phyloP scores from a whole-genome alignment of 441 rosid genomes.

The Mallotus repandus region DNA sequence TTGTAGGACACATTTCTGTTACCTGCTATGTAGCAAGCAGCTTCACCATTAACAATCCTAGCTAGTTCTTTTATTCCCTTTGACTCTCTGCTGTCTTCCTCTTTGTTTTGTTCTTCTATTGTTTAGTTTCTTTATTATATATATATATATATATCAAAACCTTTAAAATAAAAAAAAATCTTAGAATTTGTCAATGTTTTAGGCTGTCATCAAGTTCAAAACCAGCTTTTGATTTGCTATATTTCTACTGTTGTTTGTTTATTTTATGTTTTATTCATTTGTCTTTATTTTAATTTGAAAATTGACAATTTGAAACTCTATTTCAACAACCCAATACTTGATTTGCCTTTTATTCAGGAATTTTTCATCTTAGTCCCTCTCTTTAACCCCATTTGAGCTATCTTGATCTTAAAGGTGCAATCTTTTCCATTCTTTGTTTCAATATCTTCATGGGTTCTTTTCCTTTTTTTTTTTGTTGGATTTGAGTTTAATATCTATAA shows the following conservation, averaged over 20 bases:
- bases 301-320: not conserved
- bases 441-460: not conserved
- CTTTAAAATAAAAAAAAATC: too few relatives aligned
- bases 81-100: not conserved
- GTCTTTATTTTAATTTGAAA: not conserved
- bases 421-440: conserved; percentile 15
- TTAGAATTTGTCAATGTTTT: conserved; percentile 27
- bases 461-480: not conserved
- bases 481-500: not conserved
- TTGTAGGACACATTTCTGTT: conserved; percentile 25
- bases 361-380: conserved; percentile 16
- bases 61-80: conserved; percentile 8
- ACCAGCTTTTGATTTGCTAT: conserved; percentile 32
- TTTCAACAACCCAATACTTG: conserved; percentile 4
- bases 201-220: conserved; percentile 24
- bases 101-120: not conserved
- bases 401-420: conserved; percentile 25
- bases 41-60: not conserved
- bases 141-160: too few relatives aligned
- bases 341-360: conserved; percentile 22
- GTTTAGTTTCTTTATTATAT: not conserved
- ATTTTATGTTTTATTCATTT: not conserved
- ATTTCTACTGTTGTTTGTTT: conserved; percentile 1
- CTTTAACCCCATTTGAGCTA: conserved; percentile 13
- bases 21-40: not conserved